These are phyloP conservation scores for Arachis stenosperma DNA, from an alignment of 306 rosid genomes.

Conservation along the genomic window DNA sequence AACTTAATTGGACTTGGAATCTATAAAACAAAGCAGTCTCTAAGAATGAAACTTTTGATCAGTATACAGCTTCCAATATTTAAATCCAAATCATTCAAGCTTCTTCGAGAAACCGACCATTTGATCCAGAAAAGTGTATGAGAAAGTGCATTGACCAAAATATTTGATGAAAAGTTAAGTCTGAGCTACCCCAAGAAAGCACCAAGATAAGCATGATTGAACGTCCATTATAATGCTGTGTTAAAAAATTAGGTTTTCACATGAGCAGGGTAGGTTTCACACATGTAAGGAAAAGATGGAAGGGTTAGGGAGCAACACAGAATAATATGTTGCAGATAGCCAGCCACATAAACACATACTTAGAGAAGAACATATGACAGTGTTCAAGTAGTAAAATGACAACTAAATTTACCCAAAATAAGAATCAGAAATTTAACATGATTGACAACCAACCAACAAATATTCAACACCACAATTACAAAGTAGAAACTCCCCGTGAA, in stretches of 20 bases:
- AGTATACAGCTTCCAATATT: not conserved
- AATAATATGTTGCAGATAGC: not conserved
- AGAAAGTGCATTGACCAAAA: not conserved
- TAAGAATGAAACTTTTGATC: not conserved
- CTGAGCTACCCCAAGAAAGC: not conserved
- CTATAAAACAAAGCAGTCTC: not conserved
- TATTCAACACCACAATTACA: conserved; percentile 11
- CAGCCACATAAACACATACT: not conserved
- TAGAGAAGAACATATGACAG: not conserved
- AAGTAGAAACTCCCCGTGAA: conserved; percentile 2
- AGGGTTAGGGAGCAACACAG: not conserved
- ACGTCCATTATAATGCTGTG: not conserved
- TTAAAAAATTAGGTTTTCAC: not conserved
- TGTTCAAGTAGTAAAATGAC: not conserved
- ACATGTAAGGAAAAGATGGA: not conserved
- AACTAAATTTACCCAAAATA: conserved; percentile 3
- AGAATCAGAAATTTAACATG: not conserved
- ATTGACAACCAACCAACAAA: conserved; percentile 10
- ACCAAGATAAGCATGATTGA: not conserved
- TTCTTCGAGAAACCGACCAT: conserved; percentile 2
- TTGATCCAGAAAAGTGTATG: not conserved
- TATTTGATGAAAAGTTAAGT: not conserved
- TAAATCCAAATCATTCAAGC: not conserved
- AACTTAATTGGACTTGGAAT: not conserved
- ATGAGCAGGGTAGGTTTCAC: not conserved